Conservation (phyloP, 1,284 basidiomycete species). For the Dichomitus squalens region DNA sequence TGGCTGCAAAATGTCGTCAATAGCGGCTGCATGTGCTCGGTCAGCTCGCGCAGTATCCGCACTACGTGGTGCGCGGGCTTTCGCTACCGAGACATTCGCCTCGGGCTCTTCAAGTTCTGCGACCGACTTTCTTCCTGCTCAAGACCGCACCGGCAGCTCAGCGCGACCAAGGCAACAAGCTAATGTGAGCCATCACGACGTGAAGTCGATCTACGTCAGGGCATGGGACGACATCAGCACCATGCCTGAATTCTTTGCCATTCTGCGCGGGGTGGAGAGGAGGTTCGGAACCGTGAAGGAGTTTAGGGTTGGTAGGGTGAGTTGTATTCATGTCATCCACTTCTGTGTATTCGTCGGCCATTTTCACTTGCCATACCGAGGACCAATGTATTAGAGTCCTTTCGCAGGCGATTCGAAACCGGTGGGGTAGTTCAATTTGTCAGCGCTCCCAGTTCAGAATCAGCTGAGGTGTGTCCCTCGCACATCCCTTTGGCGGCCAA, state of each 20-base stretch:
- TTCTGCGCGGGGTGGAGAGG: constrained; percentile 55
- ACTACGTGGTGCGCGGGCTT: background rate
- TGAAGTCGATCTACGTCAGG: constrained; percentile 37
- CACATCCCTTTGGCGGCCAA: too few species aligned
- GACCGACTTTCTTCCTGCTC: background rate
- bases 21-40: background rate
- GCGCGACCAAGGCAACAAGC: background rate
- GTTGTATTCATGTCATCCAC: constrained; percentile 20
- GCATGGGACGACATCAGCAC: constrained; percentile 41
- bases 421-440: too few species aligned
- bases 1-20: background rate
- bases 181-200: background rate
- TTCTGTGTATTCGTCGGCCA: too few species aligned
- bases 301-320: constrained; percentile 48
- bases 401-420: too few species aligned
- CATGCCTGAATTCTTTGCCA: constrained; percentile 50
- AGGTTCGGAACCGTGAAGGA: constrained; percentile 56
- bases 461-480: too few species aligned
- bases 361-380: background rate
- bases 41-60: background rate
- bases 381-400: too few species aligned
- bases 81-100: constrained; percentile 1
- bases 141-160: background rate
- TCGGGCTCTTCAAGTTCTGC: background rate
- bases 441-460: too few species aligned